Evolutionary conservation across 306 rosid species (phyloP).

Genomic region (Trifolium repens): DNA sequence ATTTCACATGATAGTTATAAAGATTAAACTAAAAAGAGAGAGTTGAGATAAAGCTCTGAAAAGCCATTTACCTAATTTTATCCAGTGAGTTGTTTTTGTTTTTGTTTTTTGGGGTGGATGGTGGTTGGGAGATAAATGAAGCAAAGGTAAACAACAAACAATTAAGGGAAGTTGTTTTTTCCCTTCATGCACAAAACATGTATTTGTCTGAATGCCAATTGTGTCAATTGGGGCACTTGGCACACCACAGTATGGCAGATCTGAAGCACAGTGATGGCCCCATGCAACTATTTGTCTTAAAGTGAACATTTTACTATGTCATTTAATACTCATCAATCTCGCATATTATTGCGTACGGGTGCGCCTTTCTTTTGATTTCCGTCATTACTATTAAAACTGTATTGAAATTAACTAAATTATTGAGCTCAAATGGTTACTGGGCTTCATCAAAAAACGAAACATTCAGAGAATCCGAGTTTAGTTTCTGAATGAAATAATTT

Average conservation of each 20-base stretch:
- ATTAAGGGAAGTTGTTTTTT: background rate
- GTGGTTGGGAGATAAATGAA: constrained; percentile 25
- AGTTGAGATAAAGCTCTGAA: background rate
- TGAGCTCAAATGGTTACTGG: no score
- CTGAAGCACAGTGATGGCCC: background rate
- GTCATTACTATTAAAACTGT: background rate
- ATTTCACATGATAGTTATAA: background rate
- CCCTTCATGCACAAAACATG: background rate
- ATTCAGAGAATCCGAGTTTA: no score
- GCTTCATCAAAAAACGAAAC: no score
- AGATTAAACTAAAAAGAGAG: background rate
- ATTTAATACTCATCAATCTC: background rate
- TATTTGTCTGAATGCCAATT: background rate
- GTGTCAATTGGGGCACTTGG: background rate
- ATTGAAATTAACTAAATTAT: no score
- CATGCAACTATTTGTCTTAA: constrained; percentile 1
- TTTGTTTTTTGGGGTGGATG: background rate
- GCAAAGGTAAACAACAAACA: background rate
- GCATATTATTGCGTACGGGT: background rate
- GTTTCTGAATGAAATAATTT: no score
- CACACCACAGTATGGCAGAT: constrained; percentile 12
- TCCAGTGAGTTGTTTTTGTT: background rate
- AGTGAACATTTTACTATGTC: background rate
- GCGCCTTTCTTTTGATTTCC: background rate
- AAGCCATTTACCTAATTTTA: constrained; percentile 1